A percentile compares a stretch with the other conserved stretches of the same genome.
Evolutionary conservation across 495 filamentous ascomycete species (phyloP).

Genomic region (Penicillium flavigenum): DNA sequence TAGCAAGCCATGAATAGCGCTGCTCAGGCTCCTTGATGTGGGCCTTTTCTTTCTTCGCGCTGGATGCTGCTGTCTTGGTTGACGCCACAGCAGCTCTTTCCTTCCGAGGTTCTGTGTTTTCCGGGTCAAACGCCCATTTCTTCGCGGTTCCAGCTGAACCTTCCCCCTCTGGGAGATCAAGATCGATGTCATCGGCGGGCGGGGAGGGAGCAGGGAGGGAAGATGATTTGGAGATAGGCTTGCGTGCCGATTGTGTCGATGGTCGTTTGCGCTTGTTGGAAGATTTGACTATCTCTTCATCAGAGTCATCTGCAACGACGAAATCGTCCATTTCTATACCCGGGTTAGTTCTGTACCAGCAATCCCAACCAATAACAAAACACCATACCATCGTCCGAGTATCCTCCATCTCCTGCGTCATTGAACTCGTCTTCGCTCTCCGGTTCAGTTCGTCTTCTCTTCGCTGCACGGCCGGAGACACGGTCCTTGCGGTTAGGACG

Average conservation of each 20-base stretch:
- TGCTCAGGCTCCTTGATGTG: conserved; percentile 76
- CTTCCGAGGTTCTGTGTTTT: conserved; percentile 62
- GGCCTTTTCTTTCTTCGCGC: conserved; percentile 68
- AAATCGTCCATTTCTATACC: conserved; percentile 77
- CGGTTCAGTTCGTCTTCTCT: conserved; percentile 53
- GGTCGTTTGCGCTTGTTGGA: conserved; percentile 74
- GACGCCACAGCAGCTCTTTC: conserved; percentile 44
- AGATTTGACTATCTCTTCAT: conserved; percentile 63
- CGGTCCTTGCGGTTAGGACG: conserved; percentile 41
- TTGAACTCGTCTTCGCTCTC: conserved; percentile 70
- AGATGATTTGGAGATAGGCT: conserved; percentile 58
- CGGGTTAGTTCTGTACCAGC: conserved; percentile 19
- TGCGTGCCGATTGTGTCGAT: conserved; percentile 48
- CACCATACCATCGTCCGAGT: conserved; percentile 60
- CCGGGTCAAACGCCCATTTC: conserved; percentile 83
- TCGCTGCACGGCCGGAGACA: conserved; percentile 36
- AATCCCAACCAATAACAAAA: neutral
- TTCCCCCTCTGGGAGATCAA: conserved; percentile 51
- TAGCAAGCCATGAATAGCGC: conserved; percentile 86
- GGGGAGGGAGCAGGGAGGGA: conserved; percentile 49
- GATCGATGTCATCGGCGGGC: conserved; percentile 52
- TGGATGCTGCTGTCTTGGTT: conserved; percentile 48
- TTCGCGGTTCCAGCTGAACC: conserved; percentile 69
- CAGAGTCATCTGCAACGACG: conserved; percentile 73
- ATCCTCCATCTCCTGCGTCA: conserved; percentile 51